Evolutionary conservation across 1,139 yeast species (phyloP).

Genomic region (Yamadazyma triangularis): DNA sequence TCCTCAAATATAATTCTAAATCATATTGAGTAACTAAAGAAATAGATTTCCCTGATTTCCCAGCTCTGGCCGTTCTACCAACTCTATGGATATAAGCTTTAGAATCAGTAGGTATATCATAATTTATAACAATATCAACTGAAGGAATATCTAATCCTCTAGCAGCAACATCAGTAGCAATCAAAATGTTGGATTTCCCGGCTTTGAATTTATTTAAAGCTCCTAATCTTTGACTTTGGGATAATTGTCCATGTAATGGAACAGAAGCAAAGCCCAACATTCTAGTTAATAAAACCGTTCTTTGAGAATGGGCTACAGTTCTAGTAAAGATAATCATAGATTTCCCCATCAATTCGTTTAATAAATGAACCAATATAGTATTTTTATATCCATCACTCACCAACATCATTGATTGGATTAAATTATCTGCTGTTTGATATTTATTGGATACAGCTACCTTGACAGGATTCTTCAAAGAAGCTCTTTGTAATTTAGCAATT

Average conservation of each 20-base stretch:
- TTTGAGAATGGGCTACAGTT: conserved; percentile 93
- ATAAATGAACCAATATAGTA: conserved; percentile 74
- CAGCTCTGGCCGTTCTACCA: conserved; percentile 98
- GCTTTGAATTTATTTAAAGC: conserved; percentile 89
- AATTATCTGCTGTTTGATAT: conserved; percentile 89
- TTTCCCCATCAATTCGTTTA: conserved; percentile 84
- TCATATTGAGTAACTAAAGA: conserved; percentile 95
- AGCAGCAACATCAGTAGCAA: conserved; percentile 98
- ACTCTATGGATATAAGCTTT: conserved; percentile 96
- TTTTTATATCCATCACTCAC: conserved; percentile 92
- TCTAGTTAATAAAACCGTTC: conserved; percentile 78
- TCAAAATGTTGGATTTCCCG: conserved; percentile 74
- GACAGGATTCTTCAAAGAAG: conserved; percentile 85
- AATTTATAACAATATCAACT: conserved; percentile 89
- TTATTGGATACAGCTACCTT: conserved; percentile 85
- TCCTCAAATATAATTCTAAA: conserved; percentile 78
- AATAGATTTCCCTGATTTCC: conserved; percentile 88
- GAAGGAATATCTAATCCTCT: conserved; percentile 96
- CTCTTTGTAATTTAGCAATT: conserved; percentile 91
- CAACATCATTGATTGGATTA: conserved; percentile 84
- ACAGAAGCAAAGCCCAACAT: conserved; percentile 83
- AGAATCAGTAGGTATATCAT: conserved; percentile 97
- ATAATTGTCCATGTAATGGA: conserved; percentile 90
- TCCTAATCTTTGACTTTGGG: conserved; percentile 89
- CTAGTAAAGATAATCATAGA: conserved; percentile 86